Base-by-base conservation (phyloP, 164 flowering plant genomes). In the Macadamia integrifolia region DNA sequence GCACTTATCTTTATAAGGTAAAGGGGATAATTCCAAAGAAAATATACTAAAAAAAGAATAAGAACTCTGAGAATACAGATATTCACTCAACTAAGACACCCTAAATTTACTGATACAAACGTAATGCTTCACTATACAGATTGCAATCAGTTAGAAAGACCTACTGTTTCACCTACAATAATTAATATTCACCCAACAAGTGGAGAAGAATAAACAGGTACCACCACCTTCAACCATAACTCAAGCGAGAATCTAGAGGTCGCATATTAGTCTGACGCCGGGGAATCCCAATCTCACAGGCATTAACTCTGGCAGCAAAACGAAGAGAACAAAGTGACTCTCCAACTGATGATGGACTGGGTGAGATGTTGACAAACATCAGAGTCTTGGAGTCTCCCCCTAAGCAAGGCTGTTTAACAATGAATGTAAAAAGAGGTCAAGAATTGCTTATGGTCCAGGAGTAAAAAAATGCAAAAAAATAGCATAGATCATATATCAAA, bases 311-410 rank as follows among this genome's bases (percentile, higher is more conserved):
- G 3, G 97, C 83, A 23, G 99, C 98, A 78, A 94, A 94, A 11
- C 96, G 82, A 11, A 94, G 89, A 0, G 99, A 94, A 76, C 97
- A 89, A 1, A 94, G 86, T 15, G 99, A 92, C 77, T 94, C 99
- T 0, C 84, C 83, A 9, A 77, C 72, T 1, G 99, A 94, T n/a
- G 92, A 75, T n/a, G 88, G 85, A 15, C 85, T 93, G 0, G 98
- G 98, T 12, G 98, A 87, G 61, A 94, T 71, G 58, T 94, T 94
- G 15, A 92, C 96, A 76, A 94, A 84, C 99, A 94, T 94, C 76
- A 94, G 68, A 0, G 97, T 92, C 86, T 94, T 94, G 1, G 99
- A 94, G 74, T 90, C 92, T 4, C 98, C 99, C 29, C 99, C 99
- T 14, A 94, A 79, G 76, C 98, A 94, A 69, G 99, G 98, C 99